Conservation (phyloP, 2,329 filamentous ascomycete genomes). For the Cercospora sojina region DNA sequence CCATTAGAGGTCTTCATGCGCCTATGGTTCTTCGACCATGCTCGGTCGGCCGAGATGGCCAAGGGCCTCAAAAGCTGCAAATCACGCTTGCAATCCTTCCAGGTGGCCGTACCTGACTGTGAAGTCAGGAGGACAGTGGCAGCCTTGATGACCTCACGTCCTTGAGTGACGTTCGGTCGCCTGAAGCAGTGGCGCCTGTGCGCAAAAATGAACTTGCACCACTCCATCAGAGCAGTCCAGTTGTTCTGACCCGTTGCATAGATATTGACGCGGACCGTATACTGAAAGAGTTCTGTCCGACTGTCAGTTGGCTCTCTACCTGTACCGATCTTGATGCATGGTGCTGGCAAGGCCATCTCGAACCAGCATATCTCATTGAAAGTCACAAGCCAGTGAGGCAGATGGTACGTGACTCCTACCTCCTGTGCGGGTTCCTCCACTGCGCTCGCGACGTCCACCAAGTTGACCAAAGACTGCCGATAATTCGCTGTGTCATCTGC, state of each 20-base stretch:
- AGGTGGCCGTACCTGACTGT: not conserved
- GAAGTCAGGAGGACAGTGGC: not conserved
- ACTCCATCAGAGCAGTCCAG: not conserved
- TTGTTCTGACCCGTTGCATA: not conserved
- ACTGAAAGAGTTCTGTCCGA: not conserved
- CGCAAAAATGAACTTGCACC: not conserved
- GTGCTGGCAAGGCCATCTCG: not conserved
- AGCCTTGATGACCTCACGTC: not conserved
- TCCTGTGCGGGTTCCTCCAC: not conserved
- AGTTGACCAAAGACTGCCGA: not conserved
- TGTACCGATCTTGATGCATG: not conserved
- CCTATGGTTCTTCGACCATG: too few relatives aligned
- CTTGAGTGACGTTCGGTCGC: too few relatives aligned
- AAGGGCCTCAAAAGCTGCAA: not conserved
- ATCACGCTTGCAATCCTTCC: not conserved
- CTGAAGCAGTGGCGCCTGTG: not conserved
- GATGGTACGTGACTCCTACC: not conserved
- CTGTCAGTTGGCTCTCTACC: not conserved
- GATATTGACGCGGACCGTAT: not conserved
- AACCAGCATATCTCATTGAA: too few relatives aligned
- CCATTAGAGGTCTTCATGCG: too few relatives aligned
- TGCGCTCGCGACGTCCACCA: not conserved
- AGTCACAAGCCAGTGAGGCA: too few relatives aligned
- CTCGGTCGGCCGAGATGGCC: too few relatives aligned
- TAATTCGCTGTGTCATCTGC: not conserved